Evolutionary conservation across 1,139 yeast genomes (phyloP).

Genomic region (Geotrichum aggregatum): DNA sequence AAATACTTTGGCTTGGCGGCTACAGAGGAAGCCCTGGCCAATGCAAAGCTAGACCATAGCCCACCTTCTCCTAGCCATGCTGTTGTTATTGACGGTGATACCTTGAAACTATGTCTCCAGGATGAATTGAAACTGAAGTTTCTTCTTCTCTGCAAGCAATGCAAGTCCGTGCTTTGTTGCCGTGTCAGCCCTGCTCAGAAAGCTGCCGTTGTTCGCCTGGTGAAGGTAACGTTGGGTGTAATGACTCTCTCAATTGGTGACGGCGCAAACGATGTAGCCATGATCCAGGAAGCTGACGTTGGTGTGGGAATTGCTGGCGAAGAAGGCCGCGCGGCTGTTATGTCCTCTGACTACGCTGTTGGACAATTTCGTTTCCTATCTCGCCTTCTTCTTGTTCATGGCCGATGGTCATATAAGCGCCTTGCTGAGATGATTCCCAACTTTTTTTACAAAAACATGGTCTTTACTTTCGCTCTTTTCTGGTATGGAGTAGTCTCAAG

Average conservation of each 20-base stretch:
- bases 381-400: slow-evolving; percentile 79
- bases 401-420: slow-evolving; percentile 93
- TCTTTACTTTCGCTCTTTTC: slow-evolving; percentile 80
- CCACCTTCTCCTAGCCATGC: slow-evolving; percentile 78
- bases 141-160: slow-evolving; percentile 81
- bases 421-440: slow-evolving; percentile 91
- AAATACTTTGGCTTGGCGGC: slow-evolving; percentile 64
- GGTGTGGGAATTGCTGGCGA: slow-evolving; percentile 98
- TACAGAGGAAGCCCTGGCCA: slow-evolving; percentile 50
- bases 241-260: slow-evolving; percentile 95
- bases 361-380: slow-evolving; percentile 89
- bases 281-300: slow-evolving; percentile 97
- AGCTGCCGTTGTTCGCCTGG: slow-evolving; percentile 88
- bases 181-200: slow-evolving; percentile 98
- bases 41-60: slow-evolving; percentile 64
- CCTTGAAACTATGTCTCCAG: slow-evolving; percentile 63
- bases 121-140: slow-evolving; percentile 58
- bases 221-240: slow-evolving; percentile 73
- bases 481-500: slow-evolving; percentile 87
- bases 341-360: slow-evolving; percentile 95
- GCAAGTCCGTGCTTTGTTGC: slow-evolving; percentile 93
- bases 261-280: slow-evolving; percentile 97
- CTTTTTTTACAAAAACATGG: slow-evolving; percentile 87
- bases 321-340: slow-evolving; percentile 98
- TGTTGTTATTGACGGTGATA: slow-evolving; percentile 88